Conservation (phyloP, 305 asterid genomes). For the Ilex paraguariensis region DNA sequence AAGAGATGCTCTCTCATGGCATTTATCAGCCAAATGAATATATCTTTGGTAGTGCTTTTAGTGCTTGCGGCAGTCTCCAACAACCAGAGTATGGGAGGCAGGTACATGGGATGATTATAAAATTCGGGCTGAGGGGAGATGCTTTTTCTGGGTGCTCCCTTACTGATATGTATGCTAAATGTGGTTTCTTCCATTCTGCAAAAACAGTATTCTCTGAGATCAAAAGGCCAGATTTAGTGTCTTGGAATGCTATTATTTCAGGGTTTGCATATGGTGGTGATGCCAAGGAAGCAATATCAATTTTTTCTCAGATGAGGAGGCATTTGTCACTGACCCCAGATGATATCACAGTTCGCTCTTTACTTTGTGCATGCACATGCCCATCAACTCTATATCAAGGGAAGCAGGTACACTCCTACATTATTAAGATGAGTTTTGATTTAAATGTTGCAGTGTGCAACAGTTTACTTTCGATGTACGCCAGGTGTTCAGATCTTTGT, state of each 20-base stretch:
- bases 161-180: conserved; percentile 77
- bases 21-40: conserved; percentile 53
- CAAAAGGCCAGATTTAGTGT: conserved; percentile 53
- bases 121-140: conserved; percentile 49
- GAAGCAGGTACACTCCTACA: conserved; percentile 57
- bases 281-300: conserved; percentile 39
- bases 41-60: conserved; percentile 57
- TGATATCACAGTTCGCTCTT: conserved; percentile 56
- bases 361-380: conserved; percentile 54
- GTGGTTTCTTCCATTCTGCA: conserved; percentile 49
- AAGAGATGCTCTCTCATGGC: conserved; percentile 49
- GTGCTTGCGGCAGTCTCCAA: conserved; percentile 54
- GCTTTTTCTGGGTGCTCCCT: conserved; percentile 61
- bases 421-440: conserved; percentile 43
- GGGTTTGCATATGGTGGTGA: conserved; percentile 56
- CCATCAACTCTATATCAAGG: conserved; percentile 40
- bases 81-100: conserved; percentile 53
- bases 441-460: conserved; percentile 52
- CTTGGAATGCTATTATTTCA: conserved; percentile 67
- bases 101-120: conserved; percentile 58
- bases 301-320: conserved; percentile 67
- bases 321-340: conserved; percentile 38
- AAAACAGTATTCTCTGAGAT: conserved; percentile 49
- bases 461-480: conserved; percentile 59
- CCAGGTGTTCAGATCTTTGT: conserved; percentile 43